Evolutionary conservation across 306 rosid genomes (phyloP), one percentile per base, ranked within the genome.

Genomic region (Macrotyloma uniflorum): DNA sequence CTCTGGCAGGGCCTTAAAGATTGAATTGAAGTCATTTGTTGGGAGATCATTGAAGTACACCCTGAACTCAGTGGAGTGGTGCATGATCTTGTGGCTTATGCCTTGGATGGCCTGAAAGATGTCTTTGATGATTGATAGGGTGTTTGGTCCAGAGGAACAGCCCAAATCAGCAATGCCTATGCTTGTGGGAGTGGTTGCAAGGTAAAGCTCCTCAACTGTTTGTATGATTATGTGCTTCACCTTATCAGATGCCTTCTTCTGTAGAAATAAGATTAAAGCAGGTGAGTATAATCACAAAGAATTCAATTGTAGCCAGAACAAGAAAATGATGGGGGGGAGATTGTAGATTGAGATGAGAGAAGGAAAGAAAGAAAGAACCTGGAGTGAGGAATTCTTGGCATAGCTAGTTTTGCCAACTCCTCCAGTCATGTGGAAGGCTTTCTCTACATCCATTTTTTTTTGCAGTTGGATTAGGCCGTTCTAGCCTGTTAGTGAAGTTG

Each of bases 31-130:
- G 88, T 95, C 98, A 76, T 95, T 95, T 23, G 98, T 83, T 5
- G 97, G 98, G 63, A 95, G 98, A 87, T 95, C 98, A 69, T 95
- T 95, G 9, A 95, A 86, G 85, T 88, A 89, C 0, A 93, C 93
- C 62, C 94, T 74, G 43, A 93, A 81, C 81, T 93, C 98, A 22
- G 87, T 79, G 22, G 86, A 69, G 30, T 86, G 86, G 13, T 83
- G 85, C 58, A 59, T 72, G 77, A 75, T 78, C 33, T 84, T 82
- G 26, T 77, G 77, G 82, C 93, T 83, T 40, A 79, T 82, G 20
- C 67, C 38, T 78, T 83, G 86, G 35, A 95, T 86, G 19, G 90
- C 86, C 54, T 82, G 88, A 46, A 93, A 84, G 20, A 95, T 89
- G 8, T 95, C 99, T 85, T 80, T 90, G 91, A 95, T 86, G 28